A percentile compares a stretch with the other conserved stretches of the same genome.
phyloP scores from a whole-genome alignment of 2,329 filamentous ascomycete species.

The Aspergillus pseudonomiae region DNA sequence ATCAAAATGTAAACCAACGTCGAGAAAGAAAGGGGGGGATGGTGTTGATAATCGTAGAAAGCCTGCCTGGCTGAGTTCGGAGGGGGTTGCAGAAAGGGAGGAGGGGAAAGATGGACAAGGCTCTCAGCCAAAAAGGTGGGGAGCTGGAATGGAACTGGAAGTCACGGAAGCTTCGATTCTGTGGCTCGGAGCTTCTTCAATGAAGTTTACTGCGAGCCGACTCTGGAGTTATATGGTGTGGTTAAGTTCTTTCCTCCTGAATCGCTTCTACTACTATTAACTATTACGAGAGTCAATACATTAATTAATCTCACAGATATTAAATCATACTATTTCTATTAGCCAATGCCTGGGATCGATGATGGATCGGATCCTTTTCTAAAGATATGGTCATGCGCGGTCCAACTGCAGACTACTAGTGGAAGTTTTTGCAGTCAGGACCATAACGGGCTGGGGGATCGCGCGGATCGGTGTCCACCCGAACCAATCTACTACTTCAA shows the following conservation, averaged over 20 bases:
- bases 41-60: slow-evolving; percentile 7
- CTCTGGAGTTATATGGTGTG: neutral
- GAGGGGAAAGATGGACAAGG: slow-evolving; percentile 8
- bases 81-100: slow-evolving; percentile 16
- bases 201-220: neutral
- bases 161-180: slow-evolving; percentile 13
- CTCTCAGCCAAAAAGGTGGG: slow-evolving; percentile 8
- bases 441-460: slow-evolving; percentile 3
- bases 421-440: neutral
- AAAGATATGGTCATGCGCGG: neutral
- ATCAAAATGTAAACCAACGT: slow-evolving; percentile 3
- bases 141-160: slow-evolving; percentile 14
- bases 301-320: neutral
- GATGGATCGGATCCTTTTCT: neutral
- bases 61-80: slow-evolving; percentile 9
- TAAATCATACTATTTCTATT: slow-evolving; percentile 4
- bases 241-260: neutral
- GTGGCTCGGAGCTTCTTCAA: slow-evolving; percentile 11
- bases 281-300: neutral
- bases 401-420: neutral
- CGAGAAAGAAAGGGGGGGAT: slow-evolving; percentile 11
- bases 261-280: neutral
- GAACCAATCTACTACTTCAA: slow-evolving; percentile 21
- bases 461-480: slow-evolving; percentile 17
- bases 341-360: neutral